Percentiles rank a stretch among this genome's conserved stretches.
These are phyloP conservation scores for Neofusicoccum cordaticola DNA, from an alignment of 2,329 filamentous ascomycete genomes.

Conservation along the genomic window DNA sequence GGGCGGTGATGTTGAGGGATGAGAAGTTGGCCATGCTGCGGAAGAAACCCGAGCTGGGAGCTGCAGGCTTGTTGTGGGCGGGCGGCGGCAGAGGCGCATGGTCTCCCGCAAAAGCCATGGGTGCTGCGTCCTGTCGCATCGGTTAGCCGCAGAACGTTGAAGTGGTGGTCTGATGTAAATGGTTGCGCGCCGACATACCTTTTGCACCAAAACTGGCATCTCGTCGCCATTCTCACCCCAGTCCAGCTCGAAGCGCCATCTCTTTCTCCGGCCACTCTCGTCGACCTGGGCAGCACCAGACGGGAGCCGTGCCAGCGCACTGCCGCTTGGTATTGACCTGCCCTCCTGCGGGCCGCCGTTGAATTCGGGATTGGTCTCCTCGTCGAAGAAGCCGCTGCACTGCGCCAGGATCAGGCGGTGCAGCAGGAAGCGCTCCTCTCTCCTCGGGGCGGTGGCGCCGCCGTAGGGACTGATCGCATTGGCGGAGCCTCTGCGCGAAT, in stretches of 20 bases:
- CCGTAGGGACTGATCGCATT: background rate
- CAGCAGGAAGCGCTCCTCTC: conserved; percentile 80
- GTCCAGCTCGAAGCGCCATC: conserved; percentile 88
- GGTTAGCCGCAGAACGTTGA: conserved; percentile 22
- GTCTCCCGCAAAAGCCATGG: conserved; percentile 24
- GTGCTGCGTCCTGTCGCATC: conserved; percentile 22
- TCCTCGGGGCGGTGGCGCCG: conserved; percentile 51
- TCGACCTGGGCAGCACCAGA: conserved; percentile 32
- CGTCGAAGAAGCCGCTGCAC: conserved; percentile 92
- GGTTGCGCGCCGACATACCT: conserved; percentile 45
- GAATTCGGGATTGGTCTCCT: conserved; percentile 79
- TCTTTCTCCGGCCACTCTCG: conserved; percentile 44
- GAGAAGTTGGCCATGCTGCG: conserved; percentile 82
- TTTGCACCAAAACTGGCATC: conserved; percentile 84
- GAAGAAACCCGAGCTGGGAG: conserved; percentile 71
- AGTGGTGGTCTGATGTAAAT: background rate
- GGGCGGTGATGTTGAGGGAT: conserved; percentile 47
- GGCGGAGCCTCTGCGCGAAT: conserved; percentile 26
- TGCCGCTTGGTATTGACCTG: conserved; percentile 25
- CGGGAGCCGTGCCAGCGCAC: conserved; percentile 40
- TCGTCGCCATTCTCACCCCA: conserved; percentile 69
- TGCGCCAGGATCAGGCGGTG: conserved; percentile 84
- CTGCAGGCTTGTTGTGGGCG: conserved; percentile 60
- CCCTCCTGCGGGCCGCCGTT: conserved; percentile 44
- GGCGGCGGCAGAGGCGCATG: conserved; percentile 47